These are phyloP conservation scores for Suillus discolor DNA, from an alignment of 768 basidiomycete species.

Conservation along the genomic window DNA sequence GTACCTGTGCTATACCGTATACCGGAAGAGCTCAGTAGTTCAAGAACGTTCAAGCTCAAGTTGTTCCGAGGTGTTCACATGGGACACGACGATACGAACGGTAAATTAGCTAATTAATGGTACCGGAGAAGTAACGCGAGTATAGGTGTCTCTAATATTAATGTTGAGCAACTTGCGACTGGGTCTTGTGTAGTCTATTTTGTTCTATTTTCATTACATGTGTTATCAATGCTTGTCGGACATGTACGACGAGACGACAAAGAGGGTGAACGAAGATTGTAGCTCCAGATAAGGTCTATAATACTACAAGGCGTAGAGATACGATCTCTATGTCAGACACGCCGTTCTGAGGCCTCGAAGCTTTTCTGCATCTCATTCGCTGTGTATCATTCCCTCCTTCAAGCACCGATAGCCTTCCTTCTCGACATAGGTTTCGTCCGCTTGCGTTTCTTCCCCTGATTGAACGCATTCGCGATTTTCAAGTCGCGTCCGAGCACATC, in stretches of 20 bases:
- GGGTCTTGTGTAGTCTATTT: too few species aligned
- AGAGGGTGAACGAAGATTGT: background rate
- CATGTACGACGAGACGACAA: background rate
- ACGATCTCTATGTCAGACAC: background rate
- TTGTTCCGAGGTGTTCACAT: too few species aligned
- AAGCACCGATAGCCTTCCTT: slow-evolving; percentile 47
- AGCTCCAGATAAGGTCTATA: slow-evolving; percentile 2
- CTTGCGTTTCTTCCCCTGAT: slow-evolving; percentile 87
- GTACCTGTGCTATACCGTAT: too few species aligned
- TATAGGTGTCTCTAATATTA: too few species aligned
- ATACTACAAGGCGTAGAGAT: background rate
- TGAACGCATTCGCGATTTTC: slow-evolving; percentile 85
- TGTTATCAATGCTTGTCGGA: background rate
- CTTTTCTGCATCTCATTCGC: background rate
- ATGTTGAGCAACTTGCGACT: too few species aligned
- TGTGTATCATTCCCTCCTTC: slow-evolving; percentile 6
- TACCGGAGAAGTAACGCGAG: too few species aligned
- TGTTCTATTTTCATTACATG: background rate
- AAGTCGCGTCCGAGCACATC: slow-evolving; percentile 89
- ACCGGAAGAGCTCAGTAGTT: too few species aligned
- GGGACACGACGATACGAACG: too few species aligned
- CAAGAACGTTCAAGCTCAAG: too few species aligned
- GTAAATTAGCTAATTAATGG: too few species aligned
- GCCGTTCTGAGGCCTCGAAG: background rate
- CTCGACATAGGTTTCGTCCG: slow-evolving; percentile 68